A percentile compares a stretch with the other conserved stretches of the same genome.
These are phyloP conservation scores for Zancudomyces culisetae DNA, from an alignment of 371 early-diverging fungal species.

Conservation along the genomic window DNA sequence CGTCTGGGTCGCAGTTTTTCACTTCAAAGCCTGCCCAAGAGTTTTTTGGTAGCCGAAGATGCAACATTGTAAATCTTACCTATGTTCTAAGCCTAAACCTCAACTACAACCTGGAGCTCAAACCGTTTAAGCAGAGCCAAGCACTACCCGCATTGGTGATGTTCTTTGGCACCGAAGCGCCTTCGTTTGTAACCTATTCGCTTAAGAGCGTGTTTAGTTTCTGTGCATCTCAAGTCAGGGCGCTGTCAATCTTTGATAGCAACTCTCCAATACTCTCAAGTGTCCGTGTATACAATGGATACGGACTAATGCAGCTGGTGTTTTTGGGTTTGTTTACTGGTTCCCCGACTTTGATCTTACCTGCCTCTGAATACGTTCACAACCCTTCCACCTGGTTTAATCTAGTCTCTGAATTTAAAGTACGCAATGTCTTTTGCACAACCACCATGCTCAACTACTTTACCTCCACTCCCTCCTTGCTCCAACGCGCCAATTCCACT, in stretches of 20 bases:
- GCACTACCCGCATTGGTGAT: conserved; percentile 14
- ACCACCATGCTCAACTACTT: conserved; percentile 58
- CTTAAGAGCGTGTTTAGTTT: conserved; percentile 49
- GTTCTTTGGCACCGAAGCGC: conserved; percentile 20
- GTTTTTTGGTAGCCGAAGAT: neutral
- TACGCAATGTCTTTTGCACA: conserved; percentile 50
- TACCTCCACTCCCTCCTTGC: no score
- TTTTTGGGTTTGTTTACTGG: conserved; percentile 51
- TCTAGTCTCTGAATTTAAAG: conserved; percentile 33
- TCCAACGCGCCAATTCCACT: no score
- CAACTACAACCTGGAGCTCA: no score
- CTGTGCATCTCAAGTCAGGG: conserved; percentile 55
- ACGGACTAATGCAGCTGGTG: conserved; percentile 49
- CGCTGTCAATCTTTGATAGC: conserved; percentile 37
- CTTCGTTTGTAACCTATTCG: conserved; percentile 34
- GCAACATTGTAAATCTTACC: neutral
- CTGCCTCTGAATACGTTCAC: conserved; percentile 29
- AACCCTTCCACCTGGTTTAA: conserved; percentile 45
- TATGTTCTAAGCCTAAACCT: neutral
- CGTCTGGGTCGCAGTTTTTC: neutral
- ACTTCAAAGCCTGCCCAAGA: neutral
- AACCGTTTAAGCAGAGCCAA: neutral
- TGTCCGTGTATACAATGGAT: conserved; percentile 41
- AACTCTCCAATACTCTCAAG: conserved; percentile 45
- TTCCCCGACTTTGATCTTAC: conserved; percentile 32